Evolutionary conservation across 2,329 filamentous ascomycete species (phyloP).

Genomic region (Neonectria sp.): DNA sequence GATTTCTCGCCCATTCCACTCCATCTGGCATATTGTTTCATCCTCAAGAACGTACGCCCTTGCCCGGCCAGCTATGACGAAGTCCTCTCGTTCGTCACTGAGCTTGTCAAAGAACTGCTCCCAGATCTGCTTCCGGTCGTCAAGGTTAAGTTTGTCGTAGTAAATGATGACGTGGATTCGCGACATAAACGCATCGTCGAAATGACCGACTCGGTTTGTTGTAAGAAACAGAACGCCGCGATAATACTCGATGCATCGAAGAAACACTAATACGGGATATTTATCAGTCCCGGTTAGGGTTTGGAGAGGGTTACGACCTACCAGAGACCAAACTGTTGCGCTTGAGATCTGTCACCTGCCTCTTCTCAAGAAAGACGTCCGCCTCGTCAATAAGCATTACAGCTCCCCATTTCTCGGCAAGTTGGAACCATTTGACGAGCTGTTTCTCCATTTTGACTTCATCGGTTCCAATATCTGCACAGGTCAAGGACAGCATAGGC

Average conservation of each 20-base stretch:
- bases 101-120: conserved; percentile 30
- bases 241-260: conserved; percentile 45
- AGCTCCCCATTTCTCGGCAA: conserved; percentile 46
- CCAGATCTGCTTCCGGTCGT: conserved; percentile 46
- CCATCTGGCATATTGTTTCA: conserved; percentile 8
- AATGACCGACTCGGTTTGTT: conserved; percentile 47
- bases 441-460: conserved; percentile 32
- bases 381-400: conserved; percentile 51
- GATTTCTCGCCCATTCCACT: conserved; percentile 24
- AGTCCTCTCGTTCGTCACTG: conserved; percentile 15
- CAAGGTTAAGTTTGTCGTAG: conserved; percentile 48
- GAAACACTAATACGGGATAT: conserved; percentile 1
- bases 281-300: neutral
- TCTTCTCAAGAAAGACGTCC: conserved; percentile 41
- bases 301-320: neutral
- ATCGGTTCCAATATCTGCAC: conserved; percentile 35
- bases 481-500: conserved; percentile 32
- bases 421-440: conserved; percentile 32
- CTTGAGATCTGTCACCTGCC: conserved; percentile 34
- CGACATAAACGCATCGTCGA: conserved; percentile 51
- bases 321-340: conserved; percentile 25
- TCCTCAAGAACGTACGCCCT: conserved; percentile 17
- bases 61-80: conserved; percentile 14
- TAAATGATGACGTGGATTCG: conserved; percentile 49
- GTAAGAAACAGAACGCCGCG: conserved; percentile 51